These are phyloP conservation scores for Cryptococcus jaspeensis DNA, from an alignment of 1,284 basidiomycete species.

Conservation along the genomic window DNA sequence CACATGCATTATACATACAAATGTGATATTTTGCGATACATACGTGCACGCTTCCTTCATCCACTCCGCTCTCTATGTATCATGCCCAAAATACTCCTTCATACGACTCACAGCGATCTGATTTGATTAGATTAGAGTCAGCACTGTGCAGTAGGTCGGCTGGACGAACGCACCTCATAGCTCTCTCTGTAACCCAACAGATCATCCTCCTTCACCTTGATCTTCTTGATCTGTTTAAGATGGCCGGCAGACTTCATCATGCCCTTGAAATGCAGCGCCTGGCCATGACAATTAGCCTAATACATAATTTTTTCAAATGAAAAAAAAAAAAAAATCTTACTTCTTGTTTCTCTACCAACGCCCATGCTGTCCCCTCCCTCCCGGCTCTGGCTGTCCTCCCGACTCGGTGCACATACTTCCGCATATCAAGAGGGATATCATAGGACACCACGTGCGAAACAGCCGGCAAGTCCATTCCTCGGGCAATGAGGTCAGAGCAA, in stretches of 20 bases:
- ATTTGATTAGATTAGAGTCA: background rate
- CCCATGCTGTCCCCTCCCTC: slow-evolving; percentile 83
- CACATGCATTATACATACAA: background rate
- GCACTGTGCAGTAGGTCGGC: no score
- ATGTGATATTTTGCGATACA: slow-evolving; percentile 3
- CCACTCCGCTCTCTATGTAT: background rate
- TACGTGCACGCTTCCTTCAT: background rate
- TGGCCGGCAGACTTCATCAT: slow-evolving; percentile 78
- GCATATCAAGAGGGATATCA: slow-evolving; percentile 92
- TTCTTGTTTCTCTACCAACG: slow-evolving; percentile 93
- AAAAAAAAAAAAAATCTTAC: slow-evolving; percentile 53
- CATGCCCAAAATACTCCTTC: slow-evolving; percentile 25
- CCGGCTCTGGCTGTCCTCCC: slow-evolving; percentile 93
- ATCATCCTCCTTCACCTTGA: slow-evolving; percentile 67
- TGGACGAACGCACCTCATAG: slow-evolving; percentile 59
- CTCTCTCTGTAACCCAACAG: slow-evolving; percentile 59
- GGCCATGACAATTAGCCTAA: background rate
- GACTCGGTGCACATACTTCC: slow-evolving; percentile 95
- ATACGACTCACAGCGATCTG: slow-evolving; percentile 38
- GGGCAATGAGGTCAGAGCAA: slow-evolving; percentile 91
- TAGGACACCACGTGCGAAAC: slow-evolving; percentile 92
- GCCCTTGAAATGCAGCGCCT: slow-evolving; percentile 85
- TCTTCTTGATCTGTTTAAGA: slow-evolving; percentile 66
- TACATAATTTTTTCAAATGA: background rate
- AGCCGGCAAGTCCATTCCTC: slow-evolving; percentile 92